Evolutionary conservation across 2,329 filamentous ascomycete species (phyloP), one percentile per base, ranked within the genome.

Genomic region (Penicillium occitanis): DNA sequence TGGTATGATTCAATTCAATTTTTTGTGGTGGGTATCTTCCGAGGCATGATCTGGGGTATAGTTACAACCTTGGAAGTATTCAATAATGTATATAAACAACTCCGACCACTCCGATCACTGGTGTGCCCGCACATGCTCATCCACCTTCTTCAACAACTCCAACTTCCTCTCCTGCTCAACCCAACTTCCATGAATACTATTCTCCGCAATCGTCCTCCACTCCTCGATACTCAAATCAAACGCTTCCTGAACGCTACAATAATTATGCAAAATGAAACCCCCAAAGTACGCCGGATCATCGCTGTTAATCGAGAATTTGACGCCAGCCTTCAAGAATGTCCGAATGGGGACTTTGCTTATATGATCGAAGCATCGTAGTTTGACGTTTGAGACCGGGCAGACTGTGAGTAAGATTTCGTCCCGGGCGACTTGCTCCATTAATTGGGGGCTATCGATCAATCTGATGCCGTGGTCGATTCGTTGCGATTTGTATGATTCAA

Each of bases 221-320:
- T 93, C 90, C n/a, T 79, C 76, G 3, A 88, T 77, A 25, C 76
- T 83, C 69, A 93, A 76, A 3, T 79, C 74, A 75, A 92, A 92
- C 0, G 88, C 87, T 50, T 91, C 88, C 75, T 93, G 90, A 35
- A 93, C 88, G 0, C 88, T 88, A 71, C 87, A 89, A 77, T 90
- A 93, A 70, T 92, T 92, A 71, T 91, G 89, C 61, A 90, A 79
- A 63, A 93, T 86, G 75, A 92, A 92, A 0, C 87, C 88, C 2
- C 90, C 89, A 78, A 93, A 93, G 73, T 91, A 91, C 11, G 88
- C 89, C 67, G 89, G 89, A 73, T 91, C 89, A 73, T 92, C 90
- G 70, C 87, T 90, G 76, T 92, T 92, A 74, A 92, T 86, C 65
- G 86, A 90, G 76, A 92, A 91, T 68, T 80, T 83, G 46, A 92